Evolutionary conservation across 2,329 filamentous ascomycete species (phyloP).

Genomic region (Aspergillus udagawae): DNA sequence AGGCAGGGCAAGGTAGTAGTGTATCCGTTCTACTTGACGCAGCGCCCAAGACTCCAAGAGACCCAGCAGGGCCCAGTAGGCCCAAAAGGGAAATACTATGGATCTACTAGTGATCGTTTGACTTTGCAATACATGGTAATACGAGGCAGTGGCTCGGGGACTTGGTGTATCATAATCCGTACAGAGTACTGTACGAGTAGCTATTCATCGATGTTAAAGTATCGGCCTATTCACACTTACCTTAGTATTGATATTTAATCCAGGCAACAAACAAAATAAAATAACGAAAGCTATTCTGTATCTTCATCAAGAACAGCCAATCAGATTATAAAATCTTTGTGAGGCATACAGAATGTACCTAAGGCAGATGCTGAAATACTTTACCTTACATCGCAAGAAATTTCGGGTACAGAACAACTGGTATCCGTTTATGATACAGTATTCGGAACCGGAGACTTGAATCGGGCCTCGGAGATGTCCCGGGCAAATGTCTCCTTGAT

Average conservation of each 20-base stretch:
- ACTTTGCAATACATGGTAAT: background rate
- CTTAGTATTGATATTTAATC: background rate
- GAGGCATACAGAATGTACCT: background rate
- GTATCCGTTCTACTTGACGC: background rate
- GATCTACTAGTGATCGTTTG: background rate
- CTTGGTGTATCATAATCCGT: background rate
- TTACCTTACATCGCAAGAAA: constrained; percentile 1
- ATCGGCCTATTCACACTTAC: background rate
- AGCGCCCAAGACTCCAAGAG: background rate
- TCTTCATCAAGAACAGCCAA: background rate
- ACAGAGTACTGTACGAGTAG: background rate
- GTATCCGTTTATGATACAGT: constrained; percentile 12
- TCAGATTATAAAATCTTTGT: background rate
- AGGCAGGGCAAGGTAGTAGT: too few species aligned
- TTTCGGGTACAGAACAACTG: background rate
- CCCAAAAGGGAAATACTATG: background rate
- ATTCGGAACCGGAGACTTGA: constrained; percentile 8
- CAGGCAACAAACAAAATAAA: background rate
- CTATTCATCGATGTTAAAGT: background rate
- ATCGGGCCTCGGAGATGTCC: constrained; percentile 20
- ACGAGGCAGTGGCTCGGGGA: background rate
- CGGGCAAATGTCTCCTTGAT: constrained; percentile 1
- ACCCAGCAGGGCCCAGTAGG: background rate
- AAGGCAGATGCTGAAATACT: background rate
- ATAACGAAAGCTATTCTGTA: background rate